Base-by-base conservation (phyloP, 2,329 filamentous ascomycete species). In the Phoma sp. region DNA sequence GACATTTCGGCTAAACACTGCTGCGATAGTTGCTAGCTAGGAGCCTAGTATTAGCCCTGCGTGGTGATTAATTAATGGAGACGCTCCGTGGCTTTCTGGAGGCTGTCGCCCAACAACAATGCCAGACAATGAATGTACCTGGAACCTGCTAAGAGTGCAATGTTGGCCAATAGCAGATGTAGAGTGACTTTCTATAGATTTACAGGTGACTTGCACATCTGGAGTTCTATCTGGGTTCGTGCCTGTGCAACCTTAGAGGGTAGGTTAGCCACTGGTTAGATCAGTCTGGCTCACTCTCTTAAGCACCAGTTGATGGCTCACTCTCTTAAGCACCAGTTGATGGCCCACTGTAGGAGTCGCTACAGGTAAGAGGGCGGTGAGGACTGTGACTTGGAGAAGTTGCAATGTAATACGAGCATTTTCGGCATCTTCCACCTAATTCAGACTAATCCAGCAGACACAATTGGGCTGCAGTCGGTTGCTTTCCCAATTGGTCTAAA, bases 391-490 rank as follows among this genome's bases (percentile, higher is more conserved):
- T 12, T 21, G 17, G 23, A 14, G 29, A 10, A 12, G 28, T 40
- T 10, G 43, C 20, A 43, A 17, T 30, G 28, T 28, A 39, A 32
- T 32, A 37, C 6, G 42, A 42, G 25, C 29, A 42, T 26, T 34
- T 25, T 39, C 26, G 39, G 33, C 21, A 34, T 39, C 26, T 26
- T 42, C 33, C 21, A 34, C 10, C 23, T 4, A 10, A 43, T 26
- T 25, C 18, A 37, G 11, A 47, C 14, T 45, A 39, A 48, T 43
- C 7, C 32, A 34, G 28, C 28, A 21, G 10, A 32, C 5, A 23
- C 39, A 17, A 54, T 48, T 54, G 51, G 51, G 33, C 45, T 43
- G 29, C 39, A 54, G 38, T 33, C 32, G 43, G 43, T 15, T 32
- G 28, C n/a, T 23, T 42, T 40, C 15, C 23, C 28, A 42, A 42